These are phyloP conservation scores for Heracleum sosnowskyi DNA, from an alignment of 129 eudicot genomes.

Conservation along the genomic window DNA sequence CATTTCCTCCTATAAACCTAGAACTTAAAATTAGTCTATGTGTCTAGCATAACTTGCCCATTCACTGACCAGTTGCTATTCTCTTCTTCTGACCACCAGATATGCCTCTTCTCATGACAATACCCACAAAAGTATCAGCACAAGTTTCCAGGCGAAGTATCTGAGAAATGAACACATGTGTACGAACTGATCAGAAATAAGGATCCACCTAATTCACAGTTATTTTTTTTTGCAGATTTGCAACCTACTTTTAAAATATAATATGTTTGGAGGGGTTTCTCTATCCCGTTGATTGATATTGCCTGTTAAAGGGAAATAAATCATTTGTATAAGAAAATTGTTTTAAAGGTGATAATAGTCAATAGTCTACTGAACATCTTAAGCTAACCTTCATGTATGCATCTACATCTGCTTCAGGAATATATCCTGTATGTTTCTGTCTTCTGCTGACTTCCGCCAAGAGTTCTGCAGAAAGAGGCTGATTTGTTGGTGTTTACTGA, in stretches of 20 bases:
- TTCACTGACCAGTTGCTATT: slow-evolving; percentile 9
- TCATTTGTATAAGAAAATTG: background rate
- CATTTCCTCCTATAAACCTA: background rate
- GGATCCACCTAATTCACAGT: too few relatives aligned
- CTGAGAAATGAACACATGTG: too few relatives aligned
- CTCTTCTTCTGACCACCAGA: slow-evolving; percentile 20
- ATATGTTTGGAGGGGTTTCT: slow-evolving; percentile 45
- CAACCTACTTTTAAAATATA: slow-evolving; percentile 36
- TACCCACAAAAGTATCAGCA: too few relatives aligned
- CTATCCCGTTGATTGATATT: slow-evolving; percentile 41
- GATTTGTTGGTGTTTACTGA: too few relatives aligned
- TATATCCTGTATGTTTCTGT: too few relatives aligned
- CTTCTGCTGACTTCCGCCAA: too few relatives aligned
- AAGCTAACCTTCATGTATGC: slow-evolving; percentile 43
- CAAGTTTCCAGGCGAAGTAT: too few relatives aligned
- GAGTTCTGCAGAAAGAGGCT: too few relatives aligned
- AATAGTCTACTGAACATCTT: background rate
- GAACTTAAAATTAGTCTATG: background rate
- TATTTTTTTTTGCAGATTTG: background rate
- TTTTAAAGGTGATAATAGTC: background rate
- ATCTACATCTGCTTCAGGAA: too few relatives aligned
- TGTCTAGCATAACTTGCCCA: background rate
- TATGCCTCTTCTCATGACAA: slow-evolving; percentile 11
- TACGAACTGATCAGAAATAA: too few relatives aligned
- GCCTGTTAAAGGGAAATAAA: slow-evolving; percentile 12